These are phyloP conservation scores for Fomitopsis pinicola DNA, from an alignment of 1,284 basidiomycete species.

Conservation along the genomic window DNA sequence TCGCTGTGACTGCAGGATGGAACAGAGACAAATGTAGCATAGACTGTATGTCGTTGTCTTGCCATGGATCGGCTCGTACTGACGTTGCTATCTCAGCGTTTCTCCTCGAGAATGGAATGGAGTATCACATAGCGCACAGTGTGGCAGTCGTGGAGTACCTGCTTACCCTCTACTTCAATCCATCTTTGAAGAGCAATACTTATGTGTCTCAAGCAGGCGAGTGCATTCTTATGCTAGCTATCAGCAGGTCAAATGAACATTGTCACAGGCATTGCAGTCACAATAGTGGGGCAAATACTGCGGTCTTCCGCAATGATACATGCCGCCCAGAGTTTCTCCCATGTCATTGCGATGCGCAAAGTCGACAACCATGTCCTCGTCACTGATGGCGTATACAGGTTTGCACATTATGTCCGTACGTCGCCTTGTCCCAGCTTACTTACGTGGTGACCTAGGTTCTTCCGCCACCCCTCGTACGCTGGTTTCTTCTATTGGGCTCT, in stretches of 20 bases:
- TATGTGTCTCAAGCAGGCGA: constrained; percentile 45
- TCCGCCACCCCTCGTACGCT: constrained; percentile 93
- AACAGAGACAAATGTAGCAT: constrained; percentile 90
- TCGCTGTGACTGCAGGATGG: constrained; percentile 93
- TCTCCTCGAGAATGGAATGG: constrained; percentile 84
- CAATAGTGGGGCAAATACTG: constrained; percentile 71
- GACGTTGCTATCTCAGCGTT: constrained; percentile 59
- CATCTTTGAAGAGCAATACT: constrained; percentile 50
- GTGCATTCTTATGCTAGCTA: not conserved
- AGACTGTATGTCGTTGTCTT: constrained; percentile 68
- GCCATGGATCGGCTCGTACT: not conserved
- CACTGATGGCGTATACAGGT: constrained; percentile 85
- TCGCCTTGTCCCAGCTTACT: not conserved
- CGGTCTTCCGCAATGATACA: constrained; percentile 95
- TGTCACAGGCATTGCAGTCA: constrained; percentile 54
- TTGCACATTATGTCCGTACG: constrained; percentile 23
- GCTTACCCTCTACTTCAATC: constrained; percentile 63
- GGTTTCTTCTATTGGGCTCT: constrained; percentile 99
- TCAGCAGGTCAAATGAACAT: no score
- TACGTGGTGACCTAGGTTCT: constrained; percentile 54
- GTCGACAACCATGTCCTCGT: constrained; percentile 75
- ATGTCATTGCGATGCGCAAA: constrained; percentile 77
- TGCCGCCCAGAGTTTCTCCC: constrained; percentile 90
- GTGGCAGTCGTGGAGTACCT: constrained; percentile 82
- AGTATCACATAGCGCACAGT: constrained; percentile 86